Conservation (phyloP, 768 basidiomycete genomes). For the Rhodotorula babjevae region DNA sequence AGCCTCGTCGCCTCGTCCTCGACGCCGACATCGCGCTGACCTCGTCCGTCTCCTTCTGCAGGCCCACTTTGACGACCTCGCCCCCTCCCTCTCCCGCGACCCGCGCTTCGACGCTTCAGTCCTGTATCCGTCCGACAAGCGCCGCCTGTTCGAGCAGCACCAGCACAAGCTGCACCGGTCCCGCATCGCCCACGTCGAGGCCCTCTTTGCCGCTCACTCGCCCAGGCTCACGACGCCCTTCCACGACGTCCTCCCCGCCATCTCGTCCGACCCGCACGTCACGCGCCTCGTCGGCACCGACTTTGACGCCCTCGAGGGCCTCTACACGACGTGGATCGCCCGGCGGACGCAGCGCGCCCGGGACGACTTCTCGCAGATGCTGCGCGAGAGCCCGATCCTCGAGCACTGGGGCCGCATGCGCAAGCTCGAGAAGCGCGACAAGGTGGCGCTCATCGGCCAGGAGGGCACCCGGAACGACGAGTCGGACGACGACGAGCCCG, state of each 20-base stretch:
- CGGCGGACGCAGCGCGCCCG: slow-evolving; percentile 60
- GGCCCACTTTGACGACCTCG: slow-evolving; percentile 68
- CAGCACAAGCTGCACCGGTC: slow-evolving; percentile 64
- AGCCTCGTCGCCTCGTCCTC: slow-evolving; percentile 27
- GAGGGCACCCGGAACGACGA: slow-evolving; percentile 35
- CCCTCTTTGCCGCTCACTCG: slow-evolving; percentile 66
- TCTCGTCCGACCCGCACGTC: slow-evolving; percentile 54
- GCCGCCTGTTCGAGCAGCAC: slow-evolving; percentile 72
- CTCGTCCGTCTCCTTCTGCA: slow-evolving; percentile 45
- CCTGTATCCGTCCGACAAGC: slow-evolving; percentile 62
- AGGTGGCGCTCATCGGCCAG: slow-evolving; percentile 31
- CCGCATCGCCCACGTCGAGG: slow-evolving; percentile 62
- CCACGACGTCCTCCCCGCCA: slow-evolving; percentile 50
- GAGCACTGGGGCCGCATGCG: slow-evolving; percentile 92
- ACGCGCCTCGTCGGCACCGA: slow-evolving; percentile 44
- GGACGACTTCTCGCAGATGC: slow-evolving; percentile 75
- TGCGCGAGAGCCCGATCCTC: slow-evolving; percentile 83
- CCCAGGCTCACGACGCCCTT: slow-evolving; percentile 64
- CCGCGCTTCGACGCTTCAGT: slow-evolving; percentile 72
- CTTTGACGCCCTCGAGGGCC: slow-evolving; percentile 44
- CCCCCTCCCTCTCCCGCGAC: slow-evolving; percentile 67
- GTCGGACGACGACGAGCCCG: slow-evolving; percentile 62
- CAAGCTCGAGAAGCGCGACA: slow-evolving; percentile 52
- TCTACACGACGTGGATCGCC: slow-evolving; percentile 75
- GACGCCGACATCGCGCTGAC: slow-evolving; percentile 50